Conservation (phyloP, 495 filamentous ascomycete genomes). For the Penicillium coffeae region DNA sequence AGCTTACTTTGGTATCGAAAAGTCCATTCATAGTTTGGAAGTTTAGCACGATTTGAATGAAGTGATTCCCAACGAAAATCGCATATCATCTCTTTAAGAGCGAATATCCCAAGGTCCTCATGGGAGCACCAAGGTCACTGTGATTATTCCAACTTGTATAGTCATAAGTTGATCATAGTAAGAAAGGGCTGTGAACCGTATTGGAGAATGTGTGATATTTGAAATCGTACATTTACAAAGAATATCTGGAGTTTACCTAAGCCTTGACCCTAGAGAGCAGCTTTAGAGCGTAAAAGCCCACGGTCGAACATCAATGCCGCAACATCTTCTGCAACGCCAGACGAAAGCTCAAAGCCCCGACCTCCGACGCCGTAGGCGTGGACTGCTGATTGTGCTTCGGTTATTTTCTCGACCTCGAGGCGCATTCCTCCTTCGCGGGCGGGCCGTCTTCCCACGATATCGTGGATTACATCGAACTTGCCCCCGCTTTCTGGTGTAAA, state of each 20-base stretch:
- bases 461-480: constrained; percentile 42
- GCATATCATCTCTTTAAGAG: neutral
- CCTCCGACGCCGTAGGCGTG: constrained; percentile 65
- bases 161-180: no score
- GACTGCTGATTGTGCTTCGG: constrained; percentile 34
- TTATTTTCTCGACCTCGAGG: constrained; percentile 35
- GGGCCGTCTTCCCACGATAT: constrained; percentile 44
- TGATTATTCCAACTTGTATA: no score
- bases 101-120: constrained; percentile 3
- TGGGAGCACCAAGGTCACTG: no score
- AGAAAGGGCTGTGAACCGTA: no score
- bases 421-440: constrained; percentile 43
- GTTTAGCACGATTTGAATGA: constrained; percentile 9
- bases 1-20: constrained; percentile 33
- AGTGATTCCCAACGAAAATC: constrained; percentile 7
- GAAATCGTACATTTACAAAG: neutral
- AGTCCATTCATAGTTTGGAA: constrained; percentile 24
- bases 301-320: constrained; percentile 27
- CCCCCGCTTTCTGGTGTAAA: constrained; percentile 33
- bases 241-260: no score
- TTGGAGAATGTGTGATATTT: no score
- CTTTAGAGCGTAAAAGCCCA: constrained; percentile 25
- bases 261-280: constrained; percentile 24
- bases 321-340: constrained; percentile 41
- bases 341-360: constrained; percentile 50